phyloP scores from a whole-genome alignment of 2,329 filamentous ascomycete genomes.

The Colletotrichum tabaci region DNA sequence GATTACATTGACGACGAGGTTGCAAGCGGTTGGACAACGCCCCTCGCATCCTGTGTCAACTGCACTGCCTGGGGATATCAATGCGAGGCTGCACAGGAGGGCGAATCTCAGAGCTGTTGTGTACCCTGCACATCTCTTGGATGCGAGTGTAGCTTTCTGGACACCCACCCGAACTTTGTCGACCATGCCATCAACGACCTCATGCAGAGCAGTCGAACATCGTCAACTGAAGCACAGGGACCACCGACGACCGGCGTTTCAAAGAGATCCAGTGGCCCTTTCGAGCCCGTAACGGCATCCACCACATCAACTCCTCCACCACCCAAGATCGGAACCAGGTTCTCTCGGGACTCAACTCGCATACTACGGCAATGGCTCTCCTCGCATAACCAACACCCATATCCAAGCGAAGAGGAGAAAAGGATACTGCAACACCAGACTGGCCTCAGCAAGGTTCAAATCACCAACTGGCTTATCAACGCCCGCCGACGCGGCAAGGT shows the following conservation, averaged over 20 bases:
- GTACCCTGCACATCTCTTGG: conserved; percentile 30
- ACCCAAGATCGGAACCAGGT: conserved; percentile 46
- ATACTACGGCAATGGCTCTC: conserved; percentile 44
- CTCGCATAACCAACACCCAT: conserved; percentile 29
- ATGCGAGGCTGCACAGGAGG: conserved; percentile 23
- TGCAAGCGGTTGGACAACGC: conserved; percentile 17
- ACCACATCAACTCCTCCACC: conserved; percentile 24
- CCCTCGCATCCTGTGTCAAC: conserved; percentile 24
- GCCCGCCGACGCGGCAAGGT: conserved; percentile 59
- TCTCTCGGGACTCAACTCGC: conserved; percentile 44
- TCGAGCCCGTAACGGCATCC: background rate
- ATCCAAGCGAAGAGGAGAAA: conserved; percentile 36
- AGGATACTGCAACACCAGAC: conserved; percentile 30
- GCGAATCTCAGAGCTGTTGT: conserved; percentile 20
- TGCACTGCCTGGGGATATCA: conserved; percentile 37
- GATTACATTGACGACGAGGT: conserved; percentile 10
- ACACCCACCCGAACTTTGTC: background rate
- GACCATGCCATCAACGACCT: conserved; percentile 3
- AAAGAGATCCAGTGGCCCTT: conserved; percentile 14
- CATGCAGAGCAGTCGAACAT: background rate
- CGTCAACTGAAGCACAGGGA: background rate
- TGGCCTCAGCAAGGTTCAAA: conserved; percentile 38
- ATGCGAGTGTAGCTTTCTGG: conserved; percentile 28
- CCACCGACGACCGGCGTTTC: conserved; percentile 5
- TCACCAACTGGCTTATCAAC: conserved; percentile 39